Evolutionary conservation across 768 basidiomycete species (phyloP).

Genomic region (Boletus patriciae): DNA sequence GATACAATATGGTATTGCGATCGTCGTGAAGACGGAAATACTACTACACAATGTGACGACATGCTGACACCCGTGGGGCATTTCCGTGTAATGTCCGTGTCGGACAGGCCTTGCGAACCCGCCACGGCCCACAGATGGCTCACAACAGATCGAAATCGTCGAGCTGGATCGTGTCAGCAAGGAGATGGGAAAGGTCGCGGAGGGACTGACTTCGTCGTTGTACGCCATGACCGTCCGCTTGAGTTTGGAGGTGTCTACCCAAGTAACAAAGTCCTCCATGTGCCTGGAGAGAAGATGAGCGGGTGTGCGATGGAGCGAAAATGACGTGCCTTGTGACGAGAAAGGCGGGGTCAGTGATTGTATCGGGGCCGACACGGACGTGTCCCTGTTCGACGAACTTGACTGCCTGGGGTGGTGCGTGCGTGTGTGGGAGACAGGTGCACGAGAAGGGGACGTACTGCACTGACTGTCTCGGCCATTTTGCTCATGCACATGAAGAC

Average conservation of each 20-base stretch:
- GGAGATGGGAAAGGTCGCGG: neutral
- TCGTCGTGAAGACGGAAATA: neutral
- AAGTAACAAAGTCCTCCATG: slow-evolving; percentile 99
- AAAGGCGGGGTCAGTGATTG: slow-evolving; percentile 94
- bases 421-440: slow-evolving; percentile 5
- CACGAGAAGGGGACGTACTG: slow-evolving; percentile 53
- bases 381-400: slow-evolving; percentile 99
- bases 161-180: slow-evolving; percentile 50
- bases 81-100: slow-evolving; percentile 3
- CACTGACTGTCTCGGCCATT: slow-evolving; percentile 94
- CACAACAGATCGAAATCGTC: slow-evolving; percentile 92
- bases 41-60: slow-evolving; percentile 1
- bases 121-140: slow-evolving; percentile 5
- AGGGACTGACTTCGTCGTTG: slow-evolving; percentile 83
- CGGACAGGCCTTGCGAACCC: neutral
- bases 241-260: slow-evolving; percentile 97
- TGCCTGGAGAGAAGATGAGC: slow-evolving; percentile 49
- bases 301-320: neutral
- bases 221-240: slow-evolving; percentile 95
- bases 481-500: slow-evolving; percentile 91
- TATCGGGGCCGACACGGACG: slow-evolving; percentile 94
- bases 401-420: slow-evolving; percentile 63
- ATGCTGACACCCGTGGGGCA: neutral
- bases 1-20: neutral
- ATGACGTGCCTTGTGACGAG: slow-evolving; percentile 76